A percentile compares a stretch with the other conserved stretches of the same genome.
Evolutionary conservation across 148 eudicot genomes (phyloP).

Genomic region (Fagopyrum tataricum): DNA sequence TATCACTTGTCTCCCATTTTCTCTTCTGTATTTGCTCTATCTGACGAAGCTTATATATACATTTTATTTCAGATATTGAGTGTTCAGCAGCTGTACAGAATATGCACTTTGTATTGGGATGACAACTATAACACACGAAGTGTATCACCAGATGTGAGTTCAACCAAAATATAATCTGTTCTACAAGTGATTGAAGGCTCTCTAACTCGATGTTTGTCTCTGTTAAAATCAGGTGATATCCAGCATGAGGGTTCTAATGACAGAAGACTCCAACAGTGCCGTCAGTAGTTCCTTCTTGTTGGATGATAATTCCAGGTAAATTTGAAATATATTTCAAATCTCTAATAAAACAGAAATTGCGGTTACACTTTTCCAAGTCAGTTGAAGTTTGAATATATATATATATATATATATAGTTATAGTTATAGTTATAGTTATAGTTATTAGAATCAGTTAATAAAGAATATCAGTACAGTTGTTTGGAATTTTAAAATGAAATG

Average conservation of each 20-base stretch:
- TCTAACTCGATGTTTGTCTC: not conserved
- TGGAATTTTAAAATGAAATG: not conserved
- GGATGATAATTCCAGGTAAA: constrained; percentile 94
- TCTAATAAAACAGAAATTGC: not conserved
- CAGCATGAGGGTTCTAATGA: constrained; percentile 94
- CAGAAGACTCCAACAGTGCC: constrained; percentile 83
- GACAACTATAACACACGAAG: constrained; percentile 96
- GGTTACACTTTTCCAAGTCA: no score
- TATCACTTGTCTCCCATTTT: not conserved
- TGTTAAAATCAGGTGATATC: constrained; percentile 59
- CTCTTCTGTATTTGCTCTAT: not conserved
- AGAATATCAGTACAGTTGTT: not conserved
- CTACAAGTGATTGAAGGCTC: not conserved
- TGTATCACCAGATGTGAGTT: constrained; percentile 88
- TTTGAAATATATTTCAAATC: not conserved
- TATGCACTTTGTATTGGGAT: constrained; percentile 96
- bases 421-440: no score
- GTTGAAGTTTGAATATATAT: no score
- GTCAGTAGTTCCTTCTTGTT: constrained; percentile 69
- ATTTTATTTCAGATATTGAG: constrained; percentile 55
- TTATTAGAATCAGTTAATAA: not conserved
- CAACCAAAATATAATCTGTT: not conserved
- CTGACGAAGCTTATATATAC: not conserved
- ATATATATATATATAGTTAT: no score
- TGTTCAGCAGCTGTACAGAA: constrained; percentile 95